These are phyloP conservation scores for Selenicereus undatus DNA, from an alignment of 148 eudicot species.

Conservation along the genomic window DNA sequence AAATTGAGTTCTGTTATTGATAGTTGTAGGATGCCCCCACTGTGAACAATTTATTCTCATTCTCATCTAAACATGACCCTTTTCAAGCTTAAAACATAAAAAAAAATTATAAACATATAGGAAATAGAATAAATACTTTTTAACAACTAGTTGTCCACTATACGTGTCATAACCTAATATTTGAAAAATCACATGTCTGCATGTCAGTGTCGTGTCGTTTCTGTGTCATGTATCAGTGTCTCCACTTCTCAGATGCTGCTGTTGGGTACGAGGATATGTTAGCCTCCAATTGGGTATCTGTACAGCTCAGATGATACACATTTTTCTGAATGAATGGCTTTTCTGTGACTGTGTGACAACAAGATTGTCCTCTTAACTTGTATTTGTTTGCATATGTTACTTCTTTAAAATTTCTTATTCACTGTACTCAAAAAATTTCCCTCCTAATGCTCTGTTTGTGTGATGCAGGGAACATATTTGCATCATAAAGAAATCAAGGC, in stretches of 20 bases:
- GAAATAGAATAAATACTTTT: too few species aligned
- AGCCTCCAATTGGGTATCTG: not conserved
- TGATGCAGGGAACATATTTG: slow-evolving; percentile 68
- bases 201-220: too few species aligned
- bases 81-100: too few species aligned
- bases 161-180: too few species aligned
- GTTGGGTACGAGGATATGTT: not conserved
- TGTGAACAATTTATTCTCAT: too few species aligned
- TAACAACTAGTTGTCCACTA: too few species aligned
- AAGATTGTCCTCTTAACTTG: not conserved
- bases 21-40: too few species aligned
- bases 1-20: too few species aligned
- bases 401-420: not conserved
- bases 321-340: not conserved
- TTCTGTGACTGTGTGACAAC: not conserved
- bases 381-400: not conserved
- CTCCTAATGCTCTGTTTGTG: slow-evolving; percentile 8
- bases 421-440: not conserved
- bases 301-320: not conserved
- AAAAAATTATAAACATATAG: too few species aligned
- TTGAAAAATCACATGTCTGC: too few species aligned
- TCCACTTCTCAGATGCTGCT: not conserved
- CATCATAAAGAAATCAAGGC: slow-evolving; percentile 95
- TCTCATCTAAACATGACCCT: too few species aligned
- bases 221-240: too few species aligned